These are phyloP conservation scores for Yamadazyma diospyri DNA, from an alignment of 1,139 yeast genomes.

Conservation along the genomic window DNA sequence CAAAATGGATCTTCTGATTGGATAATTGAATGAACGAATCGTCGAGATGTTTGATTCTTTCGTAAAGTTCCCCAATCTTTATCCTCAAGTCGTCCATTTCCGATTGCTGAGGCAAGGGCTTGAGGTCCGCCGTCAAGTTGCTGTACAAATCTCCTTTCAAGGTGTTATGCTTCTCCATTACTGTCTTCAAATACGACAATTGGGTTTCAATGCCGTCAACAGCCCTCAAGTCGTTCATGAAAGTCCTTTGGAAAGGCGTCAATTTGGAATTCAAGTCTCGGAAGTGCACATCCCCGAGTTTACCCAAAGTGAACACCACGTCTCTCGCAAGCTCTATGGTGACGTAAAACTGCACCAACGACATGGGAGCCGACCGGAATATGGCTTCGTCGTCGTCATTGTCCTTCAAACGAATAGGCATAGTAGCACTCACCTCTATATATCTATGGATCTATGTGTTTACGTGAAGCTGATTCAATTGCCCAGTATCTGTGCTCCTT, in stretches of 20 bases:
- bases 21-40: conserved; percentile 25
- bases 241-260: conserved; percentile 83
- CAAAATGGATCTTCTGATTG: conserved; percentile 18
- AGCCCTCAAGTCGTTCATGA: conserved; percentile 74
- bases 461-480: neutral
- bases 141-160: conserved; percentile 23
- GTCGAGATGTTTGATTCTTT: conserved; percentile 32
- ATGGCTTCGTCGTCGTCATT: conserved; percentile 18
- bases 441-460: neutral
- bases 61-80: conserved; percentile 21
- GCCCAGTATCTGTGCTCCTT: neutral
- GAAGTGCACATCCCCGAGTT: conserved; percentile 80
- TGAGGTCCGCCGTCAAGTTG: conserved; percentile 24
- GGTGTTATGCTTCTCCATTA: conserved; percentile 35
- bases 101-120: conserved; percentile 28
- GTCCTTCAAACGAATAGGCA: conserved; percentile 11
- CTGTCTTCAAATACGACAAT: conserved; percentile 25
- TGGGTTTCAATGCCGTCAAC: conserved; percentile 32
- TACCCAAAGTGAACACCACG: conserved; percentile 77
- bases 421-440: neutral
- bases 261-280: conserved; percentile 80
- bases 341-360: conserved; percentile 83
- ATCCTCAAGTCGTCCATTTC: conserved; percentile 28
- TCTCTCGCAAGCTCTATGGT: conserved; percentile 91
- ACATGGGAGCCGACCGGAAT: conserved; percentile 87